Evolutionary conservation across 108 stramenopile genomes (phyloP).

Genomic region (Nannochloropsis salina): DNA sequence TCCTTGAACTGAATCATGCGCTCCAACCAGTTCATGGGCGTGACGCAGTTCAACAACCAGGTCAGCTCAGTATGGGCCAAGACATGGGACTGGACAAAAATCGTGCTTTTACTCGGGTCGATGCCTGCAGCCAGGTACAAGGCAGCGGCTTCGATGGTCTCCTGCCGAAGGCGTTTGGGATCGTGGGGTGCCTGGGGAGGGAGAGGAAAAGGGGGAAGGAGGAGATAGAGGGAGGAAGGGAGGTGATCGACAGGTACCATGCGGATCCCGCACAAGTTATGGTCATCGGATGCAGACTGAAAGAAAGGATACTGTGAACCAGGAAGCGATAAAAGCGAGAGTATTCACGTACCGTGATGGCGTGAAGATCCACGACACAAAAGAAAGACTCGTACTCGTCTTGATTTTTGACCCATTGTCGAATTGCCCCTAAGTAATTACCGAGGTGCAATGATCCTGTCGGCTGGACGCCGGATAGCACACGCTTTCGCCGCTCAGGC

Average conservation of each 20-base stretch:
- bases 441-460: conserved; percentile 94
- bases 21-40: conserved; percentile 96
- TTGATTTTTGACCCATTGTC: conserved; percentile 84
- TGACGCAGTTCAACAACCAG: conserved; percentile 93
- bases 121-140: conserved; percentile 54
- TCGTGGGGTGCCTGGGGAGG: neutral
- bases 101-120: conserved; percentile 52
- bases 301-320: too few relatives aligned
- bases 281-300: too few relatives aligned
- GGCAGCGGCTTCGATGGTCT: conserved; percentile 48
- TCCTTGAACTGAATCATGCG: conserved; percentile 99
- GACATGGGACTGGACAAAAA: conserved; percentile 70
- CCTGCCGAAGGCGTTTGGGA: conserved; percentile 21
- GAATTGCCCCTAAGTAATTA: conserved; percentile 95
- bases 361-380: conserved; percentile 97
- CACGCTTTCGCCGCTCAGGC: conserved; percentile 33
- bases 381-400: conserved; percentile 76
- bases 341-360: conserved; percentile 77
- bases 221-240: neutral
- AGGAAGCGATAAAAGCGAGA: too few relatives aligned
- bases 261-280: too few relatives aligned
- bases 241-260: too few relatives aligned
- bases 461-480: conserved; percentile 95
- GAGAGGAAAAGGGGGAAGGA: neutral
- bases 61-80: conserved; percentile 89